These are phyloP conservation scores for Claviceps spartinae DNA, from an alignment of 2,329 filamentous ascomycete genomes.

Conservation along the genomic window DNA sequence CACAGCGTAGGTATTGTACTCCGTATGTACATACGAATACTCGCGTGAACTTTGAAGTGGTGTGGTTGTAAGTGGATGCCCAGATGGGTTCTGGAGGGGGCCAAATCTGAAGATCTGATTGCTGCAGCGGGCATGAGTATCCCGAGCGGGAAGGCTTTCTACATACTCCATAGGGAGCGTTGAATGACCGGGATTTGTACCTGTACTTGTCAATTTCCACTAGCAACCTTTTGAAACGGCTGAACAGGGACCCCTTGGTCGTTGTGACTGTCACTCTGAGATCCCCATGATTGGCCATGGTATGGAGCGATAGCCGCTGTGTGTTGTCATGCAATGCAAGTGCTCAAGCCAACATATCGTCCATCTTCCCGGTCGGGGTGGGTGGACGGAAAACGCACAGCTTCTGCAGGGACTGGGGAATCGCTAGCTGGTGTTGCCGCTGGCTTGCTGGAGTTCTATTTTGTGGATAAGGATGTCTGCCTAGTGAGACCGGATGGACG, in stretches of 20 bases:
- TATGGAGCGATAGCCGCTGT: conserved; percentile 27
- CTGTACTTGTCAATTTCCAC: conserved; percentile 4
- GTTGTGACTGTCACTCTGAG: conserved; percentile 5
- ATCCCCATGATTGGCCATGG: conserved; percentile 18
- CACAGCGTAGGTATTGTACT: conserved; percentile 11
- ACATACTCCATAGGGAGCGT: background rate
- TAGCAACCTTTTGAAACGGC: conserved; percentile 16
- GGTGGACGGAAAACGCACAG: background rate
- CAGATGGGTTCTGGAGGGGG: background rate
- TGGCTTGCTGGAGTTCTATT: background rate
- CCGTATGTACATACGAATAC: background rate
- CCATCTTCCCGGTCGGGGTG: conserved; percentile 6
- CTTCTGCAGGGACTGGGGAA: conserved; percentile 16
- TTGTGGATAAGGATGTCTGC: background rate
- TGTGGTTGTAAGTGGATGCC: conserved; percentile 3
- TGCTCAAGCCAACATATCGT: conserved; percentile 18
- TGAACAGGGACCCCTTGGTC: conserved; percentile 15
- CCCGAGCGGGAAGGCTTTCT: conserved; percentile 1
- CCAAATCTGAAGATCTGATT: conserved; percentile 4
- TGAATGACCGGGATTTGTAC: conserved; percentile 1
- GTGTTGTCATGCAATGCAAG: conserved; percentile 23
- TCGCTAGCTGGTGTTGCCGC: background rate
- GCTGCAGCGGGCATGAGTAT: conserved; percentile 1
- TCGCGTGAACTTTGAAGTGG: conserved; percentile 1
- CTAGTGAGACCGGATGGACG: background rate